phyloP scores from a whole-genome alignment of 495 filamentous ascomycete species.

The Penicillium cinerascens region DNA sequence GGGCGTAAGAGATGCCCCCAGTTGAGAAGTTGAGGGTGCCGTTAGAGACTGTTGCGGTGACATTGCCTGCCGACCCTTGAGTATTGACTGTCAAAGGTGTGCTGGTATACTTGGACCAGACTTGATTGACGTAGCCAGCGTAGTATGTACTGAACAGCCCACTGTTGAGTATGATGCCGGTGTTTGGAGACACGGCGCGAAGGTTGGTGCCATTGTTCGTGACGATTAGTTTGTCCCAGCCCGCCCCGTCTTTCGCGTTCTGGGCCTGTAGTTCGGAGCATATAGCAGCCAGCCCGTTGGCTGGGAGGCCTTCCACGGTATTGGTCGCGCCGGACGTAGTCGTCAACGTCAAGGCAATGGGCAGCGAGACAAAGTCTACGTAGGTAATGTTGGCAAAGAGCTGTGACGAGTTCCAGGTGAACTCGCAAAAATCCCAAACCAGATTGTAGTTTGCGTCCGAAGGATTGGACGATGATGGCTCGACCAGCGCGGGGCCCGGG shows the following conservation, averaged over 20 bases:
- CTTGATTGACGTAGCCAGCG: slow-evolving; percentile 57
- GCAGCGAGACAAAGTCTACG: slow-evolving; percentile 69
- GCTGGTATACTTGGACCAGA: slow-evolving; percentile 58
- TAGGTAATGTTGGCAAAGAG: slow-evolving; percentile 73
- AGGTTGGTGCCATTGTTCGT: slow-evolving; percentile 47
- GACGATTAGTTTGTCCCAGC: slow-evolving; percentile 64
- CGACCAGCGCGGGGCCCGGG: slow-evolving; percentile 64
- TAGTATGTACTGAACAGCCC: slow-evolving; percentile 61
- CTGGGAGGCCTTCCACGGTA: slow-evolving; percentile 55
- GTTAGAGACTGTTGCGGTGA: slow-evolving; percentile 51
- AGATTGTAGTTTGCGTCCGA: slow-evolving; percentile 63
- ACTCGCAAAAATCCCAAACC: slow-evolving; percentile 68
- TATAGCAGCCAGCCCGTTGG: slow-evolving; percentile 55
- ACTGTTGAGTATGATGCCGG: slow-evolving; percentile 52
- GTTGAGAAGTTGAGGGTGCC: slow-evolving; percentile 47
- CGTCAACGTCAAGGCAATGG: slow-evolving; percentile 59
- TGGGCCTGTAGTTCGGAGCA: slow-evolving; percentile 53
- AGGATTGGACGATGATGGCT: slow-evolving; percentile 64
- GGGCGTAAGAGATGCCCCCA: slow-evolving; percentile 46
- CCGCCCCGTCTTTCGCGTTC: slow-evolving; percentile 48
- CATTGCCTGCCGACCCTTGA: slow-evolving; percentile 50
- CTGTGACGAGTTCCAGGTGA: slow-evolving; percentile 64
- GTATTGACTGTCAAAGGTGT: slow-evolving; percentile 58
- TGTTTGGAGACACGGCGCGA: slow-evolving; percentile 64
- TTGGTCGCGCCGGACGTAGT: slow-evolving; percentile 50